Conservation (phyloP, 2,329 filamentous ascomycete species). For the Beauveria sp. region DNA sequence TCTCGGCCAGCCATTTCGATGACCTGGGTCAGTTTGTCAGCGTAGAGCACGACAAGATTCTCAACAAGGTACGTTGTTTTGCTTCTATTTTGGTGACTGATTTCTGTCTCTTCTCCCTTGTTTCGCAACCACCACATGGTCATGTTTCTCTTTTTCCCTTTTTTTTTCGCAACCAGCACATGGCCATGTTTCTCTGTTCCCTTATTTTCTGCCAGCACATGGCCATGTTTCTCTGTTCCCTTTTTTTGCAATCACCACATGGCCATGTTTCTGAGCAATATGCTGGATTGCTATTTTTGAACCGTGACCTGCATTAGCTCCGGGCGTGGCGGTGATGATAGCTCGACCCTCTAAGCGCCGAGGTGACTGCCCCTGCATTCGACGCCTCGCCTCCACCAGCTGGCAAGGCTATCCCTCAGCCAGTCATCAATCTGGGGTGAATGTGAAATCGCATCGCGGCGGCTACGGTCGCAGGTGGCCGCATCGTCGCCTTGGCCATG, state of each 20-base stretch:
- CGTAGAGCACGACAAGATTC: constrained; percentile 78
- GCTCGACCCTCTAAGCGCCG: constrained; percentile 1
- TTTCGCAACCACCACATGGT: background rate
- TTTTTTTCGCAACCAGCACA: background rate
- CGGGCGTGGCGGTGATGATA: background rate
- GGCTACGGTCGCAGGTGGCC: constrained; percentile 9
- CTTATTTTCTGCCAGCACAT: background rate
- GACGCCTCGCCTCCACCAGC: background rate
- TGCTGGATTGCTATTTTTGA: constrained; percentile 4
- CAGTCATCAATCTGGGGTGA: background rate
- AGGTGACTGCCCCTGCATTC: constrained; percentile 3
- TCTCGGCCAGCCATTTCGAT: constrained; percentile 74
- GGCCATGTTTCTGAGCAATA: background rate
- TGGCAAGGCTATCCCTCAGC: background rate
- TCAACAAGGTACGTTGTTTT: constrained; percentile 59
- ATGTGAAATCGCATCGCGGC: constrained; percentile 8
- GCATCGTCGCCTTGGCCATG: background rate
- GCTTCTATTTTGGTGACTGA: constrained; percentile 13
- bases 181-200: constrained; percentile 13
- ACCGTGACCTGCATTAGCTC: constrained; percentile 8
- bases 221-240: background rate
- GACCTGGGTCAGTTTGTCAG: constrained; percentile 76
- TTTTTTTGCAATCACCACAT: background rate
- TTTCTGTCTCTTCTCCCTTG: background rate
- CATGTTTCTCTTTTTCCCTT: background rate